These are phyloP conservation scores for Peterozyma toletana DNA, from an alignment of 805 yeast species.

Conservation along the genomic window DNA sequence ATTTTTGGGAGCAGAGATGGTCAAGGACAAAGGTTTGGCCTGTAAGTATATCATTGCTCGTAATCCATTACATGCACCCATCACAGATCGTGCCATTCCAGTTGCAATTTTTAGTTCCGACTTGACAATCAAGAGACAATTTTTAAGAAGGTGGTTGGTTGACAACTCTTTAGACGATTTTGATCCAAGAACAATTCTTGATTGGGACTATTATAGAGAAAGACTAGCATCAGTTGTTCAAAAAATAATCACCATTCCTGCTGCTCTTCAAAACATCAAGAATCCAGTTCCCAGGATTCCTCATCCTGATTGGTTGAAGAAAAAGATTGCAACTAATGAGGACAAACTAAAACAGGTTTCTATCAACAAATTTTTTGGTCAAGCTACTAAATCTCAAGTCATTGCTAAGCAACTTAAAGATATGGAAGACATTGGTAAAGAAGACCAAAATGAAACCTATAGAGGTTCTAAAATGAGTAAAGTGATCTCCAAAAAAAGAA, in stretches of 20 bases:
- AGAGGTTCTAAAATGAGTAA: constrained; percentile 32
- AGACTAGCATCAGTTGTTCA: constrained; percentile 90
- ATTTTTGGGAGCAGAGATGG: constrained; percentile 93
- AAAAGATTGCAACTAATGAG: constrained; percentile 48
- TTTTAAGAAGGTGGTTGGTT: constrained; percentile 78
- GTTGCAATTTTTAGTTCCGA: constrained; percentile 93
- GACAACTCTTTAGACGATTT: constrained; percentile 71
- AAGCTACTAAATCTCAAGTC: constrained; percentile 30
- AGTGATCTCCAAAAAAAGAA: constrained; percentile 42
- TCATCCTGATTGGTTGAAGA: constrained; percentile 90
- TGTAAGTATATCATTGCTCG: constrained; percentile 89
- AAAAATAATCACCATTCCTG: constrained; percentile 94
- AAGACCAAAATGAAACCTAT: constrained; percentile 14
- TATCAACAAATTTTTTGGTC: constrained; percentile 48
- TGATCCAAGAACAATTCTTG: constrained; percentile 84
- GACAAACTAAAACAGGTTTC: constrained; percentile 71
- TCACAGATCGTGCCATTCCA: constrained; percentile 94
- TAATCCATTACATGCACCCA: constrained; percentile 79
- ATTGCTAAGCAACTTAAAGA: constrained; percentile 42
- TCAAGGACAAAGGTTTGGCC: constrained; percentile 91
- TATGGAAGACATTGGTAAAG: constrained; percentile 64
- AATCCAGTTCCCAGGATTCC: constrained; percentile 94
- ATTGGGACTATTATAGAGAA: constrained; percentile 90
- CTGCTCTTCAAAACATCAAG: constrained; percentile 79
- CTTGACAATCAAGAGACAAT: constrained; percentile 56